These are phyloP conservation scores for Glycyrrhiza uralensis DNA, from an alignment of 306 rosid genomes.

Conservation along the genomic window DNA sequence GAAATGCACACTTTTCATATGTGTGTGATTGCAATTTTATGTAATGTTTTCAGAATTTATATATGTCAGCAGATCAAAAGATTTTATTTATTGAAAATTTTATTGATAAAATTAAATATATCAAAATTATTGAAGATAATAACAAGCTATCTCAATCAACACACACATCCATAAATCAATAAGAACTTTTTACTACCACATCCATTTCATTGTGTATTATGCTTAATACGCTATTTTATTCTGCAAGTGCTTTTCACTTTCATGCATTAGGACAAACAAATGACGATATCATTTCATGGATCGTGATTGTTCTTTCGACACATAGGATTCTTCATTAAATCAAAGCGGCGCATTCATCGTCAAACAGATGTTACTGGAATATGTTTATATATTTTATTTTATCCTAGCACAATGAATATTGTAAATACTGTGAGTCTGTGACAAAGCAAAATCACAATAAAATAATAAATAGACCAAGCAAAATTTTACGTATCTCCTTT, in stretches of 20 bases:
- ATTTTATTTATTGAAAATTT: not conserved
- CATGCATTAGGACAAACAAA: not conserved
- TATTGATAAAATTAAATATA: not conserved
- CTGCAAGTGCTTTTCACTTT: not conserved
- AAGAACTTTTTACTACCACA: not conserved
- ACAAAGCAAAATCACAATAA: no score
- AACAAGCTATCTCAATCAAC: not conserved
- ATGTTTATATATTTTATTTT: not conserved
- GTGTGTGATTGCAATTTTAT: not conserved
- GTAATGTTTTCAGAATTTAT: not conserved
- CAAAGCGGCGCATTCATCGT: conserved; percentile 28
- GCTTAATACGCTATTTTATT: not conserved
- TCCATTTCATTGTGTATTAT: not conserved
- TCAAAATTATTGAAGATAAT: not conserved
- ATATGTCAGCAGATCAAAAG: not conserved
- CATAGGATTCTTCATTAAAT: conserved; percentile 40
- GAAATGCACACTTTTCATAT: not conserved
- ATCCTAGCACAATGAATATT: not conserved
- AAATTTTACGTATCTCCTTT: not conserved
- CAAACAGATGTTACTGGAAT: conserved; percentile 3
- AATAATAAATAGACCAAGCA: not conserved
- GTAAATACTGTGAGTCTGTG: not conserved
- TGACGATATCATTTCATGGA: not conserved
- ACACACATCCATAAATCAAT: not conserved
- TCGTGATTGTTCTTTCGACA: not conserved